Evolutionary conservation across 2,329 filamentous ascomycete species (phyloP), one percentile per base, ranked within the genome.

Genomic region (Monosporascus sp.): DNA sequence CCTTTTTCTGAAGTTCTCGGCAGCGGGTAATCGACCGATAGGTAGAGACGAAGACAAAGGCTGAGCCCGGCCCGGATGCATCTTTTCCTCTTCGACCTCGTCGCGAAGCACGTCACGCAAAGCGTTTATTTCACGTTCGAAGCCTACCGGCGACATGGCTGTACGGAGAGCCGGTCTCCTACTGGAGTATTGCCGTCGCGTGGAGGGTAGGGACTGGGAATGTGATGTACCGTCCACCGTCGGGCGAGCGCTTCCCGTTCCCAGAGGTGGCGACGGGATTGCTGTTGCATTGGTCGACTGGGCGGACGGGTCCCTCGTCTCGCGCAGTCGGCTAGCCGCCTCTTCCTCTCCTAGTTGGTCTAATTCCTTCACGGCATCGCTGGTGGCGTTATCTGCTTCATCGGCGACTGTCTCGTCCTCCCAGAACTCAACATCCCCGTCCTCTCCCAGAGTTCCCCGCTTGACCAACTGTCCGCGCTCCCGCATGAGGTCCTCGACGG

Each of bases 401-500:
- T 53, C 36, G 5, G 67, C 74, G n/a, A 71, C 68, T 3, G 74
- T 72, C 17, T 85, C 83, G 59, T 96, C 89, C 31, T 89, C 87
- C 87, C 91, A 96, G 62, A 97, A 94, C 70, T 97, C 93, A 48
- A 97, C 74, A 67, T 96, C 89, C n/a, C 90, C 90, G 60, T 92
- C 86, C 60, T 85, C 82, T 50, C 87, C 83, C 35, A 92, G 67
- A 27, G 80, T 82, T 18, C 89, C 88, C 56, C 82, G 82, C 75
- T 87, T 89, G 55, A 93, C 80, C 1, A 89, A 72, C 59, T 85
- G 80, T 5, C 92, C 93, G 65, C 87, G 87, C 60, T 90, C 85
- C 54, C 78, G 76, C 74, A 94, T 81, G 49, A 97, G 72, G 57
- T 93, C 87, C 70, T 95, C 88, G 31, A 94, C 74, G 0, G 88